Percentiles rank a stretch among this genome's conserved stretches.
Conservation (phyloP, 1,284 basidiomycete species). For the Abortiporus biennis region DNA sequence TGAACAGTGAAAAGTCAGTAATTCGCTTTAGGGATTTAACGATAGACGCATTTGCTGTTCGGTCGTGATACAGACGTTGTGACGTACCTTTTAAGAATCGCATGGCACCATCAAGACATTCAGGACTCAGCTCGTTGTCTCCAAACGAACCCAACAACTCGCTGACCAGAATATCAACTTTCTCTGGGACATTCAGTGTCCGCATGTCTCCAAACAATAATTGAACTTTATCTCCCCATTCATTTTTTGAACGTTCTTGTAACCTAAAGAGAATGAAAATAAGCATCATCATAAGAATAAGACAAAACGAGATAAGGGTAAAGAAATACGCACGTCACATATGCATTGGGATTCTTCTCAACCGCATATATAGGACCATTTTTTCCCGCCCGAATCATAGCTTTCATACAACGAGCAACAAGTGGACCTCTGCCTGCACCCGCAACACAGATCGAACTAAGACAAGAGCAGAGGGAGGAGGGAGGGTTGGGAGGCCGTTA, state of each 20-base stretch:
- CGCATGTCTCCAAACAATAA: constrained; percentile 96
- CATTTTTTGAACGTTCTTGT: constrained; percentile 70
- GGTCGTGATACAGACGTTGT: too few species aligned
- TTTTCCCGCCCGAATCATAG: constrained; percentile 65
- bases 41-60: too few species aligned
- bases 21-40: too few species aligned
- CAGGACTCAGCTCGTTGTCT: constrained; percentile 97
- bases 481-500: constrained; percentile 4
- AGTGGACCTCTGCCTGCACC: constrained; percentile 95
- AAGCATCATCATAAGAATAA: not conserved
- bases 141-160: constrained; percentile 97
- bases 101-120: constrained; percentile 95
- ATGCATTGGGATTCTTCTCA: constrained; percentile 95
- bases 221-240: constrained; percentile 83
- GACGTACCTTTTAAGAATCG: constrained; percentile 83
- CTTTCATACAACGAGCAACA: constrained; percentile 81
- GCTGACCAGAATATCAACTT: constrained; percentile 91
- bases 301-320: constrained; percentile 1
- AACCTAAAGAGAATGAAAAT: constrained; percentile 43
- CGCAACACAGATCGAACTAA: constrained; percentile 82
- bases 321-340: constrained; percentile 70
- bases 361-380: constrained; percentile 79
- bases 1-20: constrained; percentile 1
- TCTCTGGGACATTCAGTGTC: constrained; percentile 70
- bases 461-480: not conserved